Evolutionary conservation across 805 yeast genomes (phyloP), one percentile per base, ranked within the genome.

Genomic region (Ogataea ganodermae): DNA sequence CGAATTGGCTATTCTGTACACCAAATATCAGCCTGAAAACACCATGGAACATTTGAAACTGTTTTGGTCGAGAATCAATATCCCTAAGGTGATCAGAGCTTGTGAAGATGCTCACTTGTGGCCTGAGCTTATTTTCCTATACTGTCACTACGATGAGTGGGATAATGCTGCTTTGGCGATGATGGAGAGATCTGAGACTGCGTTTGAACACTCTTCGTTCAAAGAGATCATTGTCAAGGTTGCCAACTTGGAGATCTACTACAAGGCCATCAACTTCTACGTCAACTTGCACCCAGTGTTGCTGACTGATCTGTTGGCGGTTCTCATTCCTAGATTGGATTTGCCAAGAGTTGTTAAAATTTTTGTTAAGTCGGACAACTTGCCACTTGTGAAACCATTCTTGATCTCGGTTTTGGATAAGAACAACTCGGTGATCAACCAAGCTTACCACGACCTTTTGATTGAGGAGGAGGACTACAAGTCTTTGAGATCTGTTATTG

Each of bases 71-170:
- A 86, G 99, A 73, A 80, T 94, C 68, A 94, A 94, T 69, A 92
- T 94, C 73, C 98, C 99, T 59, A 94, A 92, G 75, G 98, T 89
- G 42, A 86, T 94, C 57, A 83, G 88, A 56, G 97, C 97, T 26
- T 87, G 94, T 62, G 97, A 92, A 70, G 81, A 74, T 48, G 94
- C 96, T 33, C 99, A 94, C 65, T 75, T 94, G 64, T 94, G 97
- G 91, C 94, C 95, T 17, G 99, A 94, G 72, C 77, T 92, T 59
- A 89, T 94, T 48, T 94, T 94, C 83, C 75, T 94, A 68, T 92
- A 92, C 73, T 90, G 97, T 66, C 99, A 94, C 70, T 94, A 94
- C 68, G 99, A 94, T 66, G 99, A 94, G 73, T 94, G 97, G 96
- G 99, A 94, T 69, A 94, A 94, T 69, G 99, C 99, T 51, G 90